Conservation (phyloP, 2,329 filamentous ascomycete genomes). For the Alternaria sp. region DNA sequence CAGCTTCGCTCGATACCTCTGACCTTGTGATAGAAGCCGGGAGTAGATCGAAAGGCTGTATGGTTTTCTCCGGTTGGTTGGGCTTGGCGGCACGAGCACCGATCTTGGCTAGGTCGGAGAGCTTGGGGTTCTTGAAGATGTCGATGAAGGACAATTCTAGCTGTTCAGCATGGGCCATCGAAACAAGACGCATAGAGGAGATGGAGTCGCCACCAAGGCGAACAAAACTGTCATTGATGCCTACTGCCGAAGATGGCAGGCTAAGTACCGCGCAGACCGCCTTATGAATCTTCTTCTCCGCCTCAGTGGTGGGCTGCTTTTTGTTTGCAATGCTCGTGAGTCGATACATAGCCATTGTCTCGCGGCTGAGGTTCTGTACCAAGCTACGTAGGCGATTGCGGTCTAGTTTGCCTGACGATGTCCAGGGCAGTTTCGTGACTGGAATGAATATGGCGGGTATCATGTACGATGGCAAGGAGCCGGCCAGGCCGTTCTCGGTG, state of each 20-base stretch:
- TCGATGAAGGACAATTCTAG: constrained; percentile 43
- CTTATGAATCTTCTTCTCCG: constrained; percentile 45
- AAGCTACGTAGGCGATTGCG: constrained; percentile 41
- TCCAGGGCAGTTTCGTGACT: constrained; percentile 45
- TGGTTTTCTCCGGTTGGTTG: constrained; percentile 14
- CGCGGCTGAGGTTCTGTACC: constrained; percentile 41
- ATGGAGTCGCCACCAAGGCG: constrained; percentile 46
- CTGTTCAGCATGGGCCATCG: constrained; percentile 39
- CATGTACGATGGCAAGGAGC: constrained; percentile 47
- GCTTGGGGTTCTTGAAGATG: constrained; percentile 44
- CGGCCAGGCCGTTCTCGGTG: constrained; percentile 42
- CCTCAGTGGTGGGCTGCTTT: constrained; percentile 36
- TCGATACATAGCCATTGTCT: constrained; percentile 43
- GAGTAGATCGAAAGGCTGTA: constrained; percentile 39
- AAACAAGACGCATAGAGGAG: constrained; percentile 44
- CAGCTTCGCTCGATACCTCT: constrained; percentile 33
- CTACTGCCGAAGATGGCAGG: constrained; percentile 35
- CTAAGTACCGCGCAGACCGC: constrained; percentile 43
- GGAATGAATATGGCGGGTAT: constrained; percentile 48
- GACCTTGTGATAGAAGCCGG: constrained; percentile 13
- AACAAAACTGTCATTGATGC: constrained; percentile 48
- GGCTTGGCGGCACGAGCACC: constrained; percentile 19
- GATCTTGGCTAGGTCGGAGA: constrained; percentile 43
- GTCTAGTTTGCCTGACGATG: constrained; percentile 46
- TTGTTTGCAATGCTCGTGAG: constrained; percentile 42